Evolutionary conservation across 2,329 filamentous ascomycete genomes (phyloP), one percentile per base, ranked within the genome.

Genomic region (Neopestalotiopsis sp.): DNA sequence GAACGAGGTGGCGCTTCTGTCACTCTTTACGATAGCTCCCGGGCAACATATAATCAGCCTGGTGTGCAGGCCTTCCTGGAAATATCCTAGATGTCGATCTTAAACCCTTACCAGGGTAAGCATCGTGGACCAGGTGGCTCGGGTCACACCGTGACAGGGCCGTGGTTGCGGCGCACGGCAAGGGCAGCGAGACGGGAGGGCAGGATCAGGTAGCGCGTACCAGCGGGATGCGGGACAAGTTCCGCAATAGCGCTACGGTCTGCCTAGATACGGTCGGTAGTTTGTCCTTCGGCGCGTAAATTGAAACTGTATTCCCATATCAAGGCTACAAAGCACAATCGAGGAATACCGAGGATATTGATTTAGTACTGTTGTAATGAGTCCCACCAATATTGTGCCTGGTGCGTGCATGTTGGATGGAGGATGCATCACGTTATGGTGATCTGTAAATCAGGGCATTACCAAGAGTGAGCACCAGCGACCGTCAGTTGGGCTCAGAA

Each of bases 71-170:
- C 32, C 28, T n/a, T 61, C 30, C 30, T 61, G 30, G 9, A 40
- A 12, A 34, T 17, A 61, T 61, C 59, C 59, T 40, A 13, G 59
- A 17, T 40, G 59, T 38, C 30, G 59, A 61, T 61, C 59, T n/a
- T n/a, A n/a, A 52, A 52, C 45, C 45, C 45, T n/a, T 52, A 17
- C 45, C 45, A 4, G 34, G 34, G 34, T 10, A 20, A 52, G 14
- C 3, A 52, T 52, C n/a, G 45, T 20, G 17, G 45, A 52, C 13
- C 42, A n/a, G 17, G 45, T 52, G 17, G 45, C 45, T 52, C 45
- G 45, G 45, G n/a, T 52, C 45, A 52, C 45, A 52, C 45, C 45
- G 45, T 52, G 45, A 52, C 45, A 20, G n/a, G 17, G 45, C 45
- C 17, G 45, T 52, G 17, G 45, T n/a, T 52, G 45, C 45, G 45